Percentiles rank a stretch among this genome's conserved stretches.
phyloP scores from a whole-genome alignment of 192 early-diverging fungal species.

The Coemansia sp. region DNA sequence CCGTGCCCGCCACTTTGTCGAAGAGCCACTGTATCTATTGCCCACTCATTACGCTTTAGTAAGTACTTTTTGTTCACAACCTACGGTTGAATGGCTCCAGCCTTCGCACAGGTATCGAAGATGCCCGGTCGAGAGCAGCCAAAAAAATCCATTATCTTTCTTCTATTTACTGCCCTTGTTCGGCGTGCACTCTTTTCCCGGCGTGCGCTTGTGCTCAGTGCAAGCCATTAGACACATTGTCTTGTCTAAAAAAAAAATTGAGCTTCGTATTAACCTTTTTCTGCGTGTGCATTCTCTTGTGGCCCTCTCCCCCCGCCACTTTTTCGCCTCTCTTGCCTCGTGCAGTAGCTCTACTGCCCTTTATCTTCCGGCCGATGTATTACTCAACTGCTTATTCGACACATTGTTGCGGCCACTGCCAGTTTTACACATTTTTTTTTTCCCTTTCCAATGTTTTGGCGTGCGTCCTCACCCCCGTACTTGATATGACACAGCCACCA shows the following conservation, averaged over 20 bases:
- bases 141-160: not conserved
- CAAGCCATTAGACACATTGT: conserved; percentile 7
- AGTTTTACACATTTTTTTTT: not conserved
- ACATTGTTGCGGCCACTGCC: not conserved
- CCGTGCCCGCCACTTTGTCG: conserved; percentile 46
- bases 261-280: conserved; percentile 6
- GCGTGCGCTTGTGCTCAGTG: not conserved
- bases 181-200: conserved; percentile 8
- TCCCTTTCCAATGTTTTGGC: not conserved
- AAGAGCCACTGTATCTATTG: conserved; percentile 50
- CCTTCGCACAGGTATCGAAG: not conserved
- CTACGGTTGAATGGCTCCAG: not conserved
- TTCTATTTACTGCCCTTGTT: conserved; percentile 5
- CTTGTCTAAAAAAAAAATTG: not conserved
- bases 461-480: not conserved
- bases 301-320: not conserved
- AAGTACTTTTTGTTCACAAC: conserved; percentile 15
- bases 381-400: conserved; percentile 14
- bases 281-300: conserved; percentile 9
- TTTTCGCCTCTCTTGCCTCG: conserved; percentile 8
- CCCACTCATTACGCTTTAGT: conserved; percentile 49
- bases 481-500: conserved; percentile 5
- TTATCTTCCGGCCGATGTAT: conserved; percentile 1
- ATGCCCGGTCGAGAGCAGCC: not conserved
- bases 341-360: conserved; percentile 7